Base-by-base conservation (phyloP, 1,139 yeast genomes). In the Pichia inconspicua region DNA sequence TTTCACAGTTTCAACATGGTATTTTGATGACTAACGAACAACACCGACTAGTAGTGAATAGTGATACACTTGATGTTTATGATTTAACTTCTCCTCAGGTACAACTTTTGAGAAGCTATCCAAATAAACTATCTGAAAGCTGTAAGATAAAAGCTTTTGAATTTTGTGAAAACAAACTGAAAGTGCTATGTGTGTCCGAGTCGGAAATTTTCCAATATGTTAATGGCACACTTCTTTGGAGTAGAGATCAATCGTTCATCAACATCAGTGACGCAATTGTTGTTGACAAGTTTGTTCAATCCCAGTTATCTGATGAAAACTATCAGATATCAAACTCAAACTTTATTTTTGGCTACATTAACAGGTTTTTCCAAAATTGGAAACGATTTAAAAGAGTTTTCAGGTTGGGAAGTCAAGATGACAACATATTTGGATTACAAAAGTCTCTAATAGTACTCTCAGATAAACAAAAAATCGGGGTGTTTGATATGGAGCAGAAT, bases 381-480 rank as follows among this genome's bases (percentile, higher is more conserved):
- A 8, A 15, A 3, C 15, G 12, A 34, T n/a, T 34, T 11, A 34
- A 34, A 34, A 22, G 15, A 39, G 58, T 48, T 27, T 37, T 37
- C 1, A 22, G 30, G 19, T 14, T 11, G n/a, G 5, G 10, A 1
- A 17, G 41, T 4, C 17, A 36, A 28, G 25, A 42, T 6, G n/a
- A 10, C 11, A 39, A 41, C n/a, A 59, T 65, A 25, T 79, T 78
- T 66, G 84, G 84, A 0, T 71, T 76, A 50, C 61, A 68, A 25
- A 78, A 80, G 55, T 60, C 64, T 10, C 59, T 80, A 35, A 66
- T 79, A 2, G 68, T 72, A 1, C 70, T 73, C 2, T 72, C 81
- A 0, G 56, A 58, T 14, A 58, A 61, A 34, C 79, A 78, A 5
- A 66, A 67, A 42, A 51, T 76, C 2, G 63, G 69, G 32, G 80